Evolutionary conservation across 2,329 filamentous ascomycete genomes (phyloP).

Genomic region (Thelonectria discophora): DNA sequence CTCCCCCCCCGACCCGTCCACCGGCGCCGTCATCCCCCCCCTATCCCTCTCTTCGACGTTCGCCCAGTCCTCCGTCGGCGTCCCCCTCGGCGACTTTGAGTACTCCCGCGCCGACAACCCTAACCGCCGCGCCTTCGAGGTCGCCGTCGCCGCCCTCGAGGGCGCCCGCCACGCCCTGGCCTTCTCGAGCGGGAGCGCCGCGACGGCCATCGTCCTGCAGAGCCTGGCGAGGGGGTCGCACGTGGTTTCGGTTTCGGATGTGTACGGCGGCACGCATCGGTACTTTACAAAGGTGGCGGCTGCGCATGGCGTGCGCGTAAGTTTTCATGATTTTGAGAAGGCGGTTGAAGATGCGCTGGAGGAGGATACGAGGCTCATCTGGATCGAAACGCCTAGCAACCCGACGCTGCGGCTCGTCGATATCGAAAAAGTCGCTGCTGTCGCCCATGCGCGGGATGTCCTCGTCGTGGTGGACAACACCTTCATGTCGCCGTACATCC

Average conservation of each 20-base stretch:
- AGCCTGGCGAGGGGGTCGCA: conserved; percentile 90
- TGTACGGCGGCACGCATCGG: conserved; percentile 96
- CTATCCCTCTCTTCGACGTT: conserved; percentile 99
- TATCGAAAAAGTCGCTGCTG: conserved; percentile 82
- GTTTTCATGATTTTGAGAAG: conserved; percentile 90
- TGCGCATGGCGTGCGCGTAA: conserved; percentile 92
- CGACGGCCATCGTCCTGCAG: conserved; percentile 92
- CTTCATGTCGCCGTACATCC: conserved; percentile 94
- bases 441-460: conserved; percentile 87
- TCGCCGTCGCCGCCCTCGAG: conserved; percentile 89
- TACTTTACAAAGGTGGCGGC: conserved; percentile 99
- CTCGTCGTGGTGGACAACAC: conserved; percentile 99
- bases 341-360: conserved; percentile 86
- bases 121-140: conserved; percentile 94
- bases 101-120: conserved; percentile 95
- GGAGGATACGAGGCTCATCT: conserved; percentile 89
- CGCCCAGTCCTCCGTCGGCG: conserved; percentile 85
- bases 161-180: conserved; percentile 91
- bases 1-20: conserved; percentile 85
- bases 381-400: conserved; percentile 95
- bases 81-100: conserved; percentile 88
- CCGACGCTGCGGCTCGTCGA: conserved; percentile 93
- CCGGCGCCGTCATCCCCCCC: conserved; percentile 93
- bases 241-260: conserved; percentile 94
- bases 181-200: conserved; percentile 92